Percentiles rank a stretch among this genome's conserved stretches.
These are phyloP conservation scores for Bjerkandera adusta DNA, from an alignment of 1,284 basidiomycete genomes.

Conservation along the genomic window DNA sequence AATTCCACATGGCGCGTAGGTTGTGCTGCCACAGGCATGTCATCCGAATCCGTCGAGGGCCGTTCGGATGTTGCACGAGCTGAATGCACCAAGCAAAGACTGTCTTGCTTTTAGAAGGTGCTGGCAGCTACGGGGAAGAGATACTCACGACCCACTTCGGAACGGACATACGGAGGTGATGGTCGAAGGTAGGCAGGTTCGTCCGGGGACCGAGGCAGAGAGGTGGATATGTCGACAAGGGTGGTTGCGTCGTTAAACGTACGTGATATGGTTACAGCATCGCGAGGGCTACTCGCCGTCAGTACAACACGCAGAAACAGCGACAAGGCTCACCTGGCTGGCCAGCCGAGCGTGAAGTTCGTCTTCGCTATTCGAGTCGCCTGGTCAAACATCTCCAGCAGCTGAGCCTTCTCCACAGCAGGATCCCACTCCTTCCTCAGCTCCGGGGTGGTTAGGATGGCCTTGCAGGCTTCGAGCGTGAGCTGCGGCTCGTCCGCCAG, in stretches of 20 bases:
- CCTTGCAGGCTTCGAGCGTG: constrained; percentile 79
- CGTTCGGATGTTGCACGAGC: constrained; percentile 38
- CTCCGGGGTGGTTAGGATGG: constrained; percentile 83
- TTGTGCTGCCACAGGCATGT: constrained; percentile 97
- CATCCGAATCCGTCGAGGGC: constrained; percentile 54
- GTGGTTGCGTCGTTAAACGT: constrained; percentile 80
- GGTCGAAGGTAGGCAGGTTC: constrained; percentile 94
- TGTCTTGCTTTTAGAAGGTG: constrained; percentile 27
- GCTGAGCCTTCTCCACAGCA: constrained; percentile 81
- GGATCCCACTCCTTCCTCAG: constrained; percentile 90
- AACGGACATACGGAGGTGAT: constrained; percentile 92
- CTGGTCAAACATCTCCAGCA: constrained; percentile 86
- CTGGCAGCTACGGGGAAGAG: constrained; percentile 8
- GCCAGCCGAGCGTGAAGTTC: constrained; percentile 93
- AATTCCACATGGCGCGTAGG: constrained; percentile 85
- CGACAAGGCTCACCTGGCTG: constrained; percentile 68
- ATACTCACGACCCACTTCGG: constrained; percentile 75
- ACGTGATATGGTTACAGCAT: constrained; percentile 90
- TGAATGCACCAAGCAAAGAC: constrained; percentile 96
- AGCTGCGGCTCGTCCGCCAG: constrained; percentile 53
- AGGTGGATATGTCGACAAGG: constrained; percentile 91
- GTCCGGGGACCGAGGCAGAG: constrained; percentile 89
- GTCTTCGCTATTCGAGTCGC: constrained; percentile 86
- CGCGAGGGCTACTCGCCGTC: constrained; percentile 65
- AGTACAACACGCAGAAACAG: constrained; percentile 21